A percentile compares a stretch with the other conserved stretches of the same genome.
These are phyloP conservation scores for Microsporum ferrugineum DNA, from an alignment of 2,329 filamentous ascomycete genomes.

Conservation along the genomic window DNA sequence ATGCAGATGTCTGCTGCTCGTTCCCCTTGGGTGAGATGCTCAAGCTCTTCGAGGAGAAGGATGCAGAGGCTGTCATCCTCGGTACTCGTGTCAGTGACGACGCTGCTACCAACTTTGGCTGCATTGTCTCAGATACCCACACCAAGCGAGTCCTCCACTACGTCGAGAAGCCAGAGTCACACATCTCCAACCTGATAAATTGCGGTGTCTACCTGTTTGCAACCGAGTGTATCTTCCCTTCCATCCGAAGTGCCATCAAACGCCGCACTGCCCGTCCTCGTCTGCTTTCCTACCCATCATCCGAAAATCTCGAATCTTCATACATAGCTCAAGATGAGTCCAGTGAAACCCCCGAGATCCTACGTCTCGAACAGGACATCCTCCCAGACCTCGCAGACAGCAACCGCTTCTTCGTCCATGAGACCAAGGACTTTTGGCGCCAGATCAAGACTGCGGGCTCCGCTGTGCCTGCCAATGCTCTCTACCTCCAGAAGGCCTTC, in stretches of 20 bases:
- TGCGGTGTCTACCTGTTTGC: constrained; percentile 97
- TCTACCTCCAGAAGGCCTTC: constrained; percentile 90
- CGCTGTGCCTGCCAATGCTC: constrained; percentile 87
- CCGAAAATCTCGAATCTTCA: constrained; percentile 73
- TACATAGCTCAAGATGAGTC: constrained; percentile 60
- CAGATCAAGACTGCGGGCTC: constrained; percentile 99
- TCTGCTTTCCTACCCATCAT: constrained; percentile 87
- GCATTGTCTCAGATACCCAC: constrained; percentile 89
- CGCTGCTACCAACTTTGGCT: constrained; percentile 89
- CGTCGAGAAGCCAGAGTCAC: constrained; percentile 95
- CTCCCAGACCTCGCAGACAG: constrained; percentile 89
- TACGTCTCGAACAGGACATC: constrained; percentile 94
- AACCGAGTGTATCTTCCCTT: constrained; percentile 91
- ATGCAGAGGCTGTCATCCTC: constrained; percentile 91
- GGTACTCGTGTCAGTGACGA: constrained; percentile 86
- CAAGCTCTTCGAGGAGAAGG: constrained; percentile 82
- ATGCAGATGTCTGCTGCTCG: constrained; percentile 96
- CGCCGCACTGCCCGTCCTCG: constrained; percentile 83
- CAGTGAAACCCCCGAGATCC: constrained; percentile 66
- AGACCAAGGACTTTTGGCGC: constrained; percentile 99
- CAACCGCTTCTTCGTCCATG: constrained; percentile 96
- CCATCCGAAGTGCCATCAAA: constrained; percentile 89
- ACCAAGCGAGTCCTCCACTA: constrained; percentile 95
- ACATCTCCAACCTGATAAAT: constrained; percentile 98
- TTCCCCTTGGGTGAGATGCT: constrained; percentile 96